Percentiles rank a stretch among this genome's conserved stretches.
Conservation (phyloP, 192 early-diverging fungal genomes). For the Anaeromyces robustus region DNA sequence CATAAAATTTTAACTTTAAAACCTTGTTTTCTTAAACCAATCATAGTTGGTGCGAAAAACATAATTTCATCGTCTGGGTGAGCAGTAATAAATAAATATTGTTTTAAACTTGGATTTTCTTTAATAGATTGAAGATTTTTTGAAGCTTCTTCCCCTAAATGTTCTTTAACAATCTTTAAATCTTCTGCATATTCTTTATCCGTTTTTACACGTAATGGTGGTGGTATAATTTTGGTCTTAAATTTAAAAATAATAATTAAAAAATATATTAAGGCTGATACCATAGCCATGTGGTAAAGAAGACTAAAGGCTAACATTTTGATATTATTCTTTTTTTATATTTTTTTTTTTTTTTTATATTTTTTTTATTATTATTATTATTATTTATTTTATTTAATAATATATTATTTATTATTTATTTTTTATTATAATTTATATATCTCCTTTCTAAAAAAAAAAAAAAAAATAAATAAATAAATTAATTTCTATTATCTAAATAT, state of each 20-base stretch:
- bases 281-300: not conserved
- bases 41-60: slow-evolving; percentile 82
- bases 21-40: slow-evolving; percentile 27
- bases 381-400: no score
- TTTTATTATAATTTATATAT: no score
- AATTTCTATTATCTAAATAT: no score
- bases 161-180: not conserved
- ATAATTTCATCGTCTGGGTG: slow-evolving; percentile 98
- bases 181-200: not conserved
- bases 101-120: not conserved
- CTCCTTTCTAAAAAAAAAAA: no score
- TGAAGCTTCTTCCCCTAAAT: not conserved
- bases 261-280: not conserved
- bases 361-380: not conserved
- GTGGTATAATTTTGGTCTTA: not conserved
- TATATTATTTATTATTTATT: no score
- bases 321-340: not conserved
- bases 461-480: no score
- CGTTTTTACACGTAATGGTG: not conserved
- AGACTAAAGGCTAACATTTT: not conserved
- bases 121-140: not conserved
- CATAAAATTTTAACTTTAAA: slow-evolving; percentile 60
- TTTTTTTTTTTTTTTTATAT: not conserved
- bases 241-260: not conserved
- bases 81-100: slow-evolving; percentile 50